A percentile compares a stretch with the other conserved stretches of the same genome.
Evolutionary conservation across 2,329 filamentous ascomycete genomes (phyloP).

Genomic region (Cytospora schulzeri): DNA sequence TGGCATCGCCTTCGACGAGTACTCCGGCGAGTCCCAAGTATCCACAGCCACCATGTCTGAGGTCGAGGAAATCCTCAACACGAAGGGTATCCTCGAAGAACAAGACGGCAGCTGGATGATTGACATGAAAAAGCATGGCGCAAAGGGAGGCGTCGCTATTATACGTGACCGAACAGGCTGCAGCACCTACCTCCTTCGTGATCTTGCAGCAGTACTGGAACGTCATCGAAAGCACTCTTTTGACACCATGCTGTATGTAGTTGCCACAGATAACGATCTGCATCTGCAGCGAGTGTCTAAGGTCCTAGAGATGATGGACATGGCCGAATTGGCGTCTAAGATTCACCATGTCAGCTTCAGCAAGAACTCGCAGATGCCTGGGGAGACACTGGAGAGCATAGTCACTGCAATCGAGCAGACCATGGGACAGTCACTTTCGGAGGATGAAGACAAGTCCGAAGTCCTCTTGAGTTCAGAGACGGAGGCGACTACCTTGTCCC

Average conservation of each 20-base stretch:
- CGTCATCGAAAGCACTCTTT: slow-evolving; percentile 54
- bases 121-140: slow-evolving; percentile 68
- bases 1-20: slow-evolving; percentile 63
- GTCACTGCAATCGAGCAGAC: slow-evolving; percentile 44
- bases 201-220: slow-evolving; percentile 67
- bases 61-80: slow-evolving; percentile 60
- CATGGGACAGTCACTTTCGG: slow-evolving; percentile 31
- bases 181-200: slow-evolving; percentile 68
- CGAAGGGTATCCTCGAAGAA: slow-evolving; percentile 62
- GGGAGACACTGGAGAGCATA: slow-evolving; percentile 22
- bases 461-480: not conserved
- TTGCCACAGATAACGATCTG: slow-evolving; percentile 38
- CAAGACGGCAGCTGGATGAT: slow-evolving; percentile 69
- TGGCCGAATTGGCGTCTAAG: slow-evolving; percentile 36
- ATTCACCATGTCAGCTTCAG: slow-evolving; percentile 49
- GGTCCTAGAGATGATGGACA: slow-evolving; percentile 41
- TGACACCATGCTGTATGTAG: slow-evolving; percentile 46
- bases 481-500: slow-evolving; percentile 49
- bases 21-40: slow-evolving; percentile 68
- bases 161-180: slow-evolving; percentile 66
- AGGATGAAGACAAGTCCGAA: not conserved
- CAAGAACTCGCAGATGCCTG: slow-evolving; percentile 33
- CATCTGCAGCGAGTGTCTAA: slow-evolving; percentile 40
- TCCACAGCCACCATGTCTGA: slow-evolving; percentile 54
- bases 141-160: slow-evolving; percentile 68